phyloP scores from a whole-genome alignment of 345 rosid species.

The thale cress (Arabidopsis thaliana) region TAIR10.1 NC_003070.9:2165001-2165500 shows the following conservation, averaged over 20 bases:
- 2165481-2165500: background rate
- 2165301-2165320: constrained; percentile 47
- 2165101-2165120: constrained; percentile 45
- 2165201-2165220: constrained; percentile 23
- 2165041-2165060: constrained; percentile 9
- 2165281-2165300: constrained; percentile 39
- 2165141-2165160: constrained; percentile 43
- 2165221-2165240: constrained; percentile 25
- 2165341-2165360: constrained; percentile 44
- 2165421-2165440: constrained; percentile 8
- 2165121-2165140: constrained; percentile 39
- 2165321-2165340: constrained; percentile 38
- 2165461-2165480: background rate
- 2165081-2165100: constrained; percentile 38
- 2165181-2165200: constrained; percentile 18
- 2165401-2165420: constrained; percentile 21
- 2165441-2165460: constrained; percentile 23
- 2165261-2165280: constrained; percentile 1
- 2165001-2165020: constrained; percentile 31
- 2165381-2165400: constrained; percentile 39
- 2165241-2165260: background rate
- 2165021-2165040: background rate
- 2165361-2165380: constrained; percentile 36
- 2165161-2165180: background rate
- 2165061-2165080: constrained; percentile 28